phyloP scores from a whole-genome alignment of 164 flowering plant species.

The Nymphaea thermarum region DNA sequence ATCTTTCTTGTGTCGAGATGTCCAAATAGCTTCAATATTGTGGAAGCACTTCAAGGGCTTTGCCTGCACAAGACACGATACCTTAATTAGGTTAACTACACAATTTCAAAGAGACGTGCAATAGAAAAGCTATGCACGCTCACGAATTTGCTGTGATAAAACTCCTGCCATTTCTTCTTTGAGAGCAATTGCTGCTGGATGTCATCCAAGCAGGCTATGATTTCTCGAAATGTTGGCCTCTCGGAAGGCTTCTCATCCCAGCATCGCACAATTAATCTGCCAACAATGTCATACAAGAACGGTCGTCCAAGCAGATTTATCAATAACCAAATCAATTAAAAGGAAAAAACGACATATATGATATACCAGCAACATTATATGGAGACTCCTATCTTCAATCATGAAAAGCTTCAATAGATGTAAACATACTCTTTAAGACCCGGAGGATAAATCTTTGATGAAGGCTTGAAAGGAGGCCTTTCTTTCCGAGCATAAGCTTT shows the following conservation, averaged over 20 bases:
- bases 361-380: too few species aligned
- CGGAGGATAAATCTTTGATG: constrained; percentile 60
- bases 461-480: constrained; percentile 83
- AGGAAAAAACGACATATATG: too few species aligned
- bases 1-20: constrained; percentile 29
- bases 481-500: constrained; percentile 50
- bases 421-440: constrained; percentile 69
- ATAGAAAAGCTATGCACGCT: background rate
- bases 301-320: background rate
- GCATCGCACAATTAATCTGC: constrained; percentile 85
- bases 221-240: constrained; percentile 76
- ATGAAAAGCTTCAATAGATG: background rate
- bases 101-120: background rate
- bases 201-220: constrained; percentile 46
- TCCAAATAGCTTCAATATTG: constrained; percentile 35
- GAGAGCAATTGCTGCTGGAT: constrained; percentile 32
- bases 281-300: background rate
- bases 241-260: constrained; percentile 71
- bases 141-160: constrained; percentile 4
- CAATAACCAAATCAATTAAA: background rate
- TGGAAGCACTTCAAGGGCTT: constrained; percentile 58
- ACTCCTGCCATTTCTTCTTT: constrained; percentile 79
- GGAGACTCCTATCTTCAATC: background rate
- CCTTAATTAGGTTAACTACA: background rate
- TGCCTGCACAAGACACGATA: constrained; percentile 30